phyloP scores from a whole-genome alignment of 176 grass and related monocot species.

The Otatea glauca region DNA sequence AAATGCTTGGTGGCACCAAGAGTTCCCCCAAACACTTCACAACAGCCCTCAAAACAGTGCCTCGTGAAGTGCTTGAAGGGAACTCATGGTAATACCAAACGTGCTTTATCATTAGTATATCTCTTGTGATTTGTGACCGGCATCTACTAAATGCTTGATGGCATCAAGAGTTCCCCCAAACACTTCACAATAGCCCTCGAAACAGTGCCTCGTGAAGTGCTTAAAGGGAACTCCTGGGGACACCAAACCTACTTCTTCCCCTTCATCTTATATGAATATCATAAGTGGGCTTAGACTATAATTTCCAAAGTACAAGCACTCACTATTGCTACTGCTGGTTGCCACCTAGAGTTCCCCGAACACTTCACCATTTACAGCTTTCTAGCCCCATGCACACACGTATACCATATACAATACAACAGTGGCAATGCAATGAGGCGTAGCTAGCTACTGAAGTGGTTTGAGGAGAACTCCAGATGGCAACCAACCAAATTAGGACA shows the following conservation, averaged over 20 bases:
- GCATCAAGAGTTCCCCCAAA: slow-evolving; percentile 57
- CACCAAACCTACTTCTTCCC: slow-evolving; percentile 39
- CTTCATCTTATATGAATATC: neutral
- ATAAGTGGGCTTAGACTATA: neutral
- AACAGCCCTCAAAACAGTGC: neutral
- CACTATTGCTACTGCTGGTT: neutral
- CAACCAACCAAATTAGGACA: slow-evolving; percentile 41
- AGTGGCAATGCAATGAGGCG: slow-evolving; percentile 1
- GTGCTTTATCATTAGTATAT: neutral
- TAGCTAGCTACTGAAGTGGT: slow-evolving; percentile 44
- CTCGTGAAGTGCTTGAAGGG: slow-evolving; percentile 48
- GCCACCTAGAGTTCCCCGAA: slow-evolving; percentile 46
- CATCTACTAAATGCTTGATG: slow-evolving; percentile 13
- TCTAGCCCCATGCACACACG: neutral
- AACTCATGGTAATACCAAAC: slow-evolving; percentile 51
- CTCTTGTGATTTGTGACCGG: neutral
- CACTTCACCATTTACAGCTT: slow-evolving; percentile 41
- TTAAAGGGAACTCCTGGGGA: slow-evolving; percentile 50
- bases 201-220: slow-evolving; percentile 26
- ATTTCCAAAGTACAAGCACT: neutral
- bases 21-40: slow-evolving; percentile 76
- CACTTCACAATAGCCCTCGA: slow-evolving; percentile 35
- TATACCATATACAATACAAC: neutral
- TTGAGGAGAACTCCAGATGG: slow-evolving; percentile 48
- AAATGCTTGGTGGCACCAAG: slow-evolving; percentile 37